Percentiles rank a stretch among this genome's conserved stretches.
Evolutionary conservation across 2,329 filamentous ascomycete species (phyloP).

Genomic region (Grosmannia clavigera): DNA sequence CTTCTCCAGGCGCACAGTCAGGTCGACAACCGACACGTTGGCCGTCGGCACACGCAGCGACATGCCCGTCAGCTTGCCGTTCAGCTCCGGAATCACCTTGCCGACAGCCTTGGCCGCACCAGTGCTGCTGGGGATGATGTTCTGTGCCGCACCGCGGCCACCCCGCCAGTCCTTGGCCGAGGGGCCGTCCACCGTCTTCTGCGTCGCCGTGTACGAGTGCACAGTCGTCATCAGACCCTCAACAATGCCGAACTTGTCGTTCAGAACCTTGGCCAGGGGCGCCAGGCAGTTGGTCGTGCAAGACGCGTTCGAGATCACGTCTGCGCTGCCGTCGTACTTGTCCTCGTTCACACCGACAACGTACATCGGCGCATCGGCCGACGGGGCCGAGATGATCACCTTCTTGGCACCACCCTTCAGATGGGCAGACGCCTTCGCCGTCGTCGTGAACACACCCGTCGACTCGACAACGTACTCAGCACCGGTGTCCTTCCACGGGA

Average conservation of each 20-base stretch:
- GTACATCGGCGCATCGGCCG: conserved; percentile 97
- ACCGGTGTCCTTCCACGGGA: conserved; percentile 80
- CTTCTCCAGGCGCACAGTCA: conserved; percentile 93
- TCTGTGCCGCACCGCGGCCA: conserved; percentile 96
- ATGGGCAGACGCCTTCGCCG: conserved; percentile 86
- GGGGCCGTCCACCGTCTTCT: conserved; percentile 98
- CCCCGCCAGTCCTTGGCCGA: conserved; percentile 99
- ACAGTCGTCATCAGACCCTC: conserved; percentile 99
- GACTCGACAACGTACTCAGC: conserved; percentile 95
- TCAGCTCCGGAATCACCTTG: conserved; percentile 96
- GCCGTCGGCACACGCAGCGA: conserved; percentile 96
- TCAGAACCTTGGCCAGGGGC: conserved; percentile 96
- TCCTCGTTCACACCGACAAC: conserved; percentile 99
- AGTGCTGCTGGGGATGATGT: conserved; percentile 99
- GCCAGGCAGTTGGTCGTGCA: conserved; percentile 99
- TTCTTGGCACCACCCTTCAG: conserved; percentile 97
- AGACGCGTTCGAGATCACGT: conserved; percentile 97
- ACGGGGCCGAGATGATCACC: conserved; percentile 86
- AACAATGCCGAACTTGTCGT: conserved; percentile 95
- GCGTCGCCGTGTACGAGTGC: conserved; percentile 99
- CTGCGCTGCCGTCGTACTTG: conserved; percentile 77
- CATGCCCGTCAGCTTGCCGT: conserved; percentile 99
- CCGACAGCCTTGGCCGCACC: conserved; percentile 99
- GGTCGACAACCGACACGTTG: conserved; percentile 98
- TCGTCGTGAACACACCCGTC: conserved; percentile 98